phyloP scores from a whole-genome alignment of 805 yeast genomes.

The Wickerhamomyces ciferrii region DNA sequence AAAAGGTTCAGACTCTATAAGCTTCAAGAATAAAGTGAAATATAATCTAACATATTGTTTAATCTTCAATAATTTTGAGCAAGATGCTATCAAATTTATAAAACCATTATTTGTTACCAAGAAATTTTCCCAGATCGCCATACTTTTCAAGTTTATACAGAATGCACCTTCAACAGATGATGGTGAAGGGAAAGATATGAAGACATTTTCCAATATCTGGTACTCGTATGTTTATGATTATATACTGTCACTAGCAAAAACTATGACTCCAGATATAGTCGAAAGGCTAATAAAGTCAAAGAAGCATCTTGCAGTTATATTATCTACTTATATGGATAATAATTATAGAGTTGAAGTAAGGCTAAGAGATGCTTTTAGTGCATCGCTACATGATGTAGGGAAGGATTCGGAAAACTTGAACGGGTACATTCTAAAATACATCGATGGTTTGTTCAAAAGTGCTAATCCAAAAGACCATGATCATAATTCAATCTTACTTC shows the following conservation, averaged over 20 bases:
- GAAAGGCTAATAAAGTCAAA: slow-evolving; percentile 11
- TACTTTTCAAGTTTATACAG: slow-evolving; percentile 10
- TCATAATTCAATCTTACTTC: slow-evolving; percentile 1
- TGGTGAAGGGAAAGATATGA: neutral
- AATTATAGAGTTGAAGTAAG: slow-evolving; percentile 13
- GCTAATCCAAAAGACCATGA: neutral
- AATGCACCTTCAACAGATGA: neutral
- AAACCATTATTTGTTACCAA: slow-evolving; percentile 10
- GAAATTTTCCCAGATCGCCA: slow-evolving; percentile 2
- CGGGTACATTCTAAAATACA: slow-evolving; percentile 8
- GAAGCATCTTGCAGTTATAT: slow-evolving; percentile 8
- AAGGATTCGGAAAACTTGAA: slow-evolving; percentile 4
- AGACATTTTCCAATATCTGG: slow-evolving; percentile 8
- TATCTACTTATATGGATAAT: slow-evolving; percentile 4
- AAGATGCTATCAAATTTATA: slow-evolving; percentile 3
- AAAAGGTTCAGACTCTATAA: neutral
- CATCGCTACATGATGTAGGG: slow-evolving; percentile 4
- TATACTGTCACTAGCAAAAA: slow-evolving; percentile 3
- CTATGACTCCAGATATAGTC: slow-evolving; percentile 6
- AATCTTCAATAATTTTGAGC: slow-evolving; percentile 6
- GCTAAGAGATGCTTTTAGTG: slow-evolving; percentile 16
- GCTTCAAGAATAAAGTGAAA: slow-evolving; percentile 1
- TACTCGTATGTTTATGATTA: slow-evolving; percentile 7
- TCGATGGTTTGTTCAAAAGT: slow-evolving; percentile 15
- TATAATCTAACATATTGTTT: slow-evolving; percentile 1